Percentiles rank a stretch among this genome's conserved stretches.
phyloP scores from a whole-genome alignment of 306 rosid genomes.

The Vigna nakashimae region DNA sequence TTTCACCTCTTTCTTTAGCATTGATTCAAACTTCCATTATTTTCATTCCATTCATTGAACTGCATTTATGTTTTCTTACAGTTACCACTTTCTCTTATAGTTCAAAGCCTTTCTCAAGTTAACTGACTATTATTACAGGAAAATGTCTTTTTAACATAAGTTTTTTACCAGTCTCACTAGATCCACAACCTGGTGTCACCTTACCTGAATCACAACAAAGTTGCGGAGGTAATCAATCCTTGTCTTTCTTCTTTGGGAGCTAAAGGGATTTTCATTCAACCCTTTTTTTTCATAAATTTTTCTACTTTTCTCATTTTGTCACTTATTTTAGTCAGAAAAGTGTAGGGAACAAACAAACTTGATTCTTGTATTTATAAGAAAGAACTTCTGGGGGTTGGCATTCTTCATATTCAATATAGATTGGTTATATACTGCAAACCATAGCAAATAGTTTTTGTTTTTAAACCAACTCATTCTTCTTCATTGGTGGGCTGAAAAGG shows the following conservation, averaged over 20 bases:
- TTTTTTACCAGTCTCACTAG: slow-evolving; percentile 13
- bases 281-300: slow-evolving; percentile 1
- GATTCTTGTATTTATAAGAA: not conserved
- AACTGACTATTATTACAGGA: not conserved
- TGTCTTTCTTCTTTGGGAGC: not conserved
- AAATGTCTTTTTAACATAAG: too few relatives aligned
- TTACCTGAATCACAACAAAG: slow-evolving; percentile 1
- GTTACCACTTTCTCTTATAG: not conserved
- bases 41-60: not conserved
- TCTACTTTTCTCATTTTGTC: not conserved
- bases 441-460: not conserved
- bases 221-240: not conserved
- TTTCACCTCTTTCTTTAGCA: not conserved
- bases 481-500: not conserved
- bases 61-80: not conserved
- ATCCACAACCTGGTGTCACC: slow-evolving; percentile 11
- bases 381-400: not conserved
- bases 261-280: not conserved
- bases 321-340: not conserved
- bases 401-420: not conserved
- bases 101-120: not conserved
- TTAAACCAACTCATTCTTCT: not conserved
- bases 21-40: not conserved
- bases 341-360: not conserved
- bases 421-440: not conserved